These are phyloP conservation scores for Gloeophyllum trabeum DNA, from an alignment of 768 basidiomycete genomes.

Conservation along the genomic window DNA sequence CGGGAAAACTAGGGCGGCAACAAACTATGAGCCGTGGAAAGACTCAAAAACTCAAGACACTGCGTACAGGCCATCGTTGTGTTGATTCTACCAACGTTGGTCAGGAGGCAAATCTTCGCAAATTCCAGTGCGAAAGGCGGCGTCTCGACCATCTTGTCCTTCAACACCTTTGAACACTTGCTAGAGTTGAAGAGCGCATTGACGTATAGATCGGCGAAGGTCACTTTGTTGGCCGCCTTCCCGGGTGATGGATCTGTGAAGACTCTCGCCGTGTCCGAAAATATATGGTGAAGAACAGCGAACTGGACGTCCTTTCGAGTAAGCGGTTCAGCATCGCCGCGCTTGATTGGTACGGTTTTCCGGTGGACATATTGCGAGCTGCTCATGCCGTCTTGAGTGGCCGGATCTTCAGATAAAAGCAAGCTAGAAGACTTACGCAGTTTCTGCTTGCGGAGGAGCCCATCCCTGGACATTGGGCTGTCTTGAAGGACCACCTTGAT, in stretches of 20 bases:
- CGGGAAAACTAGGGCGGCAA: conserved; percentile 78
- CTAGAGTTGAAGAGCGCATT: conserved; percentile 69
- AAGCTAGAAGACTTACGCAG: conserved; percentile 12
- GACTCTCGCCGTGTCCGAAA: conserved; percentile 51
- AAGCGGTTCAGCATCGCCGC: conserved; percentile 73
- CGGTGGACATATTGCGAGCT: conserved; percentile 25
- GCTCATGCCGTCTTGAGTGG: conserved; percentile 9
- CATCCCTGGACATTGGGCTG: conserved; percentile 10
- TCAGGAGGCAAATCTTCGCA: conserved; percentile 73
- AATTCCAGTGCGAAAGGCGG: conserved; percentile 72
- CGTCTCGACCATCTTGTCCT: conserved; percentile 78
- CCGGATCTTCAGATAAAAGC: not conserved
- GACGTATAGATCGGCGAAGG: conserved; percentile 78
- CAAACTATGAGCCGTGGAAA: conserved; percentile 6
- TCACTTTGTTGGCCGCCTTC: conserved; percentile 38
- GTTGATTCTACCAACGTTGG: conserved; percentile 86
- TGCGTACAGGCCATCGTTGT: conserved; percentile 81
- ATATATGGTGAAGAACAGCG: conserved; percentile 74
- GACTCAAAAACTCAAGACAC: conserved; percentile 5
- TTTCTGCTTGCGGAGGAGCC: conserved; percentile 17
- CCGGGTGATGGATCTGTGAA: conserved; percentile 60
- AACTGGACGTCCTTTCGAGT: conserved; percentile 80
- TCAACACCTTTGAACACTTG: conserved; percentile 81
- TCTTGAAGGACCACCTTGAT: conserved; percentile 6
- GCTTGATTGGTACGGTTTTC: conserved; percentile 71